Evolutionary conservation across 2,329 filamentous ascomycete genomes (phyloP).

Genomic region (Cryphonectria nitschkei): DNA sequence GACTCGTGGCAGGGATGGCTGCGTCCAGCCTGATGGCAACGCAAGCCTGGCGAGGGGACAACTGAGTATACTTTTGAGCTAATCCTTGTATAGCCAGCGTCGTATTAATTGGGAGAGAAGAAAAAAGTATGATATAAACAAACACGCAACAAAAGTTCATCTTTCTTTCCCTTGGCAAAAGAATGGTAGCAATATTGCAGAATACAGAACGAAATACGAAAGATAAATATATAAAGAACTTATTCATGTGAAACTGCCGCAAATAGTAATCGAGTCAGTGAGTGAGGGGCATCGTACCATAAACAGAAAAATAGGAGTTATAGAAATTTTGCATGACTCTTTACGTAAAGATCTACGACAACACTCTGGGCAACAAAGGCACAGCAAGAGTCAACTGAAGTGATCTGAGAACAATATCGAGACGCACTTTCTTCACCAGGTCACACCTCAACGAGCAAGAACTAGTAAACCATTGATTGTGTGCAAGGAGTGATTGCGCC

Average conservation of each 20-base stretch:
- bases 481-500: neutral
- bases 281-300: neutral
- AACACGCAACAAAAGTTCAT: too few species aligned
- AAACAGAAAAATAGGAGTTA: neutral
- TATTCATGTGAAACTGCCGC: neutral
- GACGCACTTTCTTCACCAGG: neutral
- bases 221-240: neutral
- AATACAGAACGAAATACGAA: neutral
- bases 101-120: neutral
- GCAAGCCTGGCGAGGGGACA: too few species aligned
- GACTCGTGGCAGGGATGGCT: neutral
- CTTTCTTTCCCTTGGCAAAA: neutral
- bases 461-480: neutral
- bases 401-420: neutral
- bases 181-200: neutral
- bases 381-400: neutral
- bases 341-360: neutral
- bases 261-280: neutral
- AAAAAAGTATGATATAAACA: too few species aligned
- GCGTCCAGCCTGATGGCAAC: neutral
- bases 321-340: neutral
- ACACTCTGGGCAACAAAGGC: neutral
- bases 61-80: neutral
- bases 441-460: neutral
- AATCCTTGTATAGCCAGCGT: neutral